Conservation (phyloP, 305 asterid genomes). For the Stenogyne calaminthoides region DNA sequence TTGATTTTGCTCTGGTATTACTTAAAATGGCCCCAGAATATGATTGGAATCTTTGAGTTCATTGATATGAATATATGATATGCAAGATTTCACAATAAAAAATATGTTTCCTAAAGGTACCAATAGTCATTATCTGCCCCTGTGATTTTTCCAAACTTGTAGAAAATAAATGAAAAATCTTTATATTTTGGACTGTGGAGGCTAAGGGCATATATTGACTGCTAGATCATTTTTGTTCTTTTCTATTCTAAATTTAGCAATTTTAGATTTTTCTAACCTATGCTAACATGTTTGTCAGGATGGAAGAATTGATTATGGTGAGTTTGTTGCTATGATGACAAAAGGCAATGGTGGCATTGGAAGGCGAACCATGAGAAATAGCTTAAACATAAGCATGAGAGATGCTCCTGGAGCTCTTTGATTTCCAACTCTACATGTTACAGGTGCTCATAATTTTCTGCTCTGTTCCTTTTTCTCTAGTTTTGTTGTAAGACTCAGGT, state of each 20-base stretch:
- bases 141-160: background rate
- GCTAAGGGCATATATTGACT: conserved; percentile 12
- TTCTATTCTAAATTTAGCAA: background rate
- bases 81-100: background rate
- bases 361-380: conserved; percentile 96
- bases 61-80: background rate
- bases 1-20: background rate
- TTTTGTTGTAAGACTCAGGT: background rate
- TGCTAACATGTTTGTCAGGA: conserved; percentile 50
- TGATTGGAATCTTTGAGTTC: background rate
- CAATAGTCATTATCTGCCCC: background rate
- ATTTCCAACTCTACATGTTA: conserved; percentile 28
- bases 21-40: background rate
- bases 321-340: conserved; percentile 97
- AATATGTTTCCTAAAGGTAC: background rate
- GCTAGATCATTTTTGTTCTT: background rate
- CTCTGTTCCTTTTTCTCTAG: background rate
- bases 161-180: background rate
- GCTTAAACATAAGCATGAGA: conserved; percentile 94
- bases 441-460: conserved; percentile 32
- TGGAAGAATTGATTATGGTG: conserved; percentile 96
- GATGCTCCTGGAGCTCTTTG: conserved; percentile 72
- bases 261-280: conserved; percentile 8
- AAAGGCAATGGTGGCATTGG: conserved; percentile 95
- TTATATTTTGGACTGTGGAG: conserved; percentile 2